Percentiles rank a stretch among this genome's conserved stretches.
These are phyloP conservation scores for Colletotrichum aenigma DNA, from an alignment of 2,329 filamentous ascomycete genomes.

Conservation along the genomic window DNA sequence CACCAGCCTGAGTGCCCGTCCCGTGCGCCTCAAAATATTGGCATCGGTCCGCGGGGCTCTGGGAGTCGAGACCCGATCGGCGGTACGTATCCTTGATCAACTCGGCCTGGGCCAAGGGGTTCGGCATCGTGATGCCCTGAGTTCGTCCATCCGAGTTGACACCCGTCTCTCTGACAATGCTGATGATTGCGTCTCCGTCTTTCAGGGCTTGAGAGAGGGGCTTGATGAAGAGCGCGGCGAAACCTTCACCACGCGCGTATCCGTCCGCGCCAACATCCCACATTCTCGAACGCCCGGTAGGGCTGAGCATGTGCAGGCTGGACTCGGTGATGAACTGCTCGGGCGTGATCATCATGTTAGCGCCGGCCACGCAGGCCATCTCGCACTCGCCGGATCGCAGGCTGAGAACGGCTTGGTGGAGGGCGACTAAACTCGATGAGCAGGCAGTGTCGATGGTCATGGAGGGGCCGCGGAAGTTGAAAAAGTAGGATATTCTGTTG, in stretches of 20 bases:
- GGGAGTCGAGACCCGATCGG: slow-evolving; percentile 38
- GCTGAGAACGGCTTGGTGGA: slow-evolving; percentile 44
- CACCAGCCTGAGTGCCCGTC: slow-evolving; percentile 39
- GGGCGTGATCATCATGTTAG: slow-evolving; percentile 27
- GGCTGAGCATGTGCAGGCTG: slow-evolving; percentile 27
- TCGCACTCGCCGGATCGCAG: slow-evolving; percentile 36
- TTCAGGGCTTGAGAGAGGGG: slow-evolving; percentile 41
- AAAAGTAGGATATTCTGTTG: slow-evolving; percentile 45
- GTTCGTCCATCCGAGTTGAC: slow-evolving; percentile 45
- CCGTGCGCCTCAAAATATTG: slow-evolving; percentile 51
- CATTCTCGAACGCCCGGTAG: slow-evolving; percentile 33
- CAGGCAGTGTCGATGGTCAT: slow-evolving; percentile 52
- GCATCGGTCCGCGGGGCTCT: slow-evolving; percentile 29
- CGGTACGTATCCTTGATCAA: slow-evolving; percentile 43
- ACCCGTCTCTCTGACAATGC: slow-evolving; percentile 40
- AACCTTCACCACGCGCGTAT: slow-evolving; percentile 53
- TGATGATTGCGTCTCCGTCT: slow-evolving; percentile 39
- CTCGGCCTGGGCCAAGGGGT: slow-evolving; percentile 35
- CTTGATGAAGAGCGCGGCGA: slow-evolving; percentile 47
- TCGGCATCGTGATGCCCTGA: slow-evolving; percentile 43
- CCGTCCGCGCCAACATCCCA: slow-evolving; percentile 50
- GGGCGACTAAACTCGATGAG: slow-evolving; percentile 45
- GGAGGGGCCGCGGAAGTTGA: slow-evolving; percentile 42
- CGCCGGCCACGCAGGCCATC: slow-evolving; percentile 34
- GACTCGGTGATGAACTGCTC: slow-evolving; percentile 24